These are phyloP conservation scores for Aspergillus candidus DNA, from an alignment of 2,329 filamentous ascomycete species.

Conservation along the genomic window DNA sequence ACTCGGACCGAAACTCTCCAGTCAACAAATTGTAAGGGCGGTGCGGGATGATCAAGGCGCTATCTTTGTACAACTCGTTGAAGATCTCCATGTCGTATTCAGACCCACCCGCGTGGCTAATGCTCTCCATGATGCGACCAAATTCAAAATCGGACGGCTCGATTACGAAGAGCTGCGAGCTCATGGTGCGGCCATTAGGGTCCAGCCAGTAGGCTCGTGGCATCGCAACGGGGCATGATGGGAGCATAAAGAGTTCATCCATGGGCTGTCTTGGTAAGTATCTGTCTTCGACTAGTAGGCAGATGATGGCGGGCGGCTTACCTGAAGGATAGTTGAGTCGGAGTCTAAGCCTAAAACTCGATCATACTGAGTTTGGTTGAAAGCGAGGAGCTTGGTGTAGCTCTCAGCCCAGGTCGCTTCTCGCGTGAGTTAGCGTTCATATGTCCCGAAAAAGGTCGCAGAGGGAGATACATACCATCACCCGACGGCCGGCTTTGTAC, in stretches of 20 bases:
- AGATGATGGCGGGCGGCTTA: neutral
- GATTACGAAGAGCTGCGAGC: conserved; percentile 54
- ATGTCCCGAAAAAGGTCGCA: too few species aligned
- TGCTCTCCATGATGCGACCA: conserved; percentile 31
- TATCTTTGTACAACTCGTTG: conserved; percentile 53
- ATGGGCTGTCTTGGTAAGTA: conserved; percentile 41
- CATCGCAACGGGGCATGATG: conserved; percentile 54
- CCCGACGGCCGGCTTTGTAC: conserved; percentile 14
- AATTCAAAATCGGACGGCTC: conserved; percentile 50
- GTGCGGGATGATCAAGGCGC: conserved; percentile 54
- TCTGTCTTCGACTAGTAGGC: neutral
- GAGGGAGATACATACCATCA: neutral
- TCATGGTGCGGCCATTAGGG: conserved; percentile 46
- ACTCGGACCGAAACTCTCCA: conserved; percentile 50
- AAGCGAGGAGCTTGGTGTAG: conserved; percentile 61
- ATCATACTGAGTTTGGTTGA: conserved; percentile 57
- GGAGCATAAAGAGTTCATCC: conserved; percentile 63
- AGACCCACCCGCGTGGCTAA: conserved; percentile 18
- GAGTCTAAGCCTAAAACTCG: conserved; percentile 54
- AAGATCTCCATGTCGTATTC: conserved; percentile 60
- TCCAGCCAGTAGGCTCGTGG: conserved; percentile 63
- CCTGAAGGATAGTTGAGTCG: conserved; percentile 51
- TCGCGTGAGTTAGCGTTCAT: neutral
- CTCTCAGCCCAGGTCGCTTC: conserved; percentile 53
- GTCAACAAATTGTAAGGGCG: conserved; percentile 53